Evolutionary conservation across 2,329 filamentous ascomycete genomes (phyloP), one percentile per base, ranked within the genome.

Genomic region (Phyllosticta ampelicida): DNA sequence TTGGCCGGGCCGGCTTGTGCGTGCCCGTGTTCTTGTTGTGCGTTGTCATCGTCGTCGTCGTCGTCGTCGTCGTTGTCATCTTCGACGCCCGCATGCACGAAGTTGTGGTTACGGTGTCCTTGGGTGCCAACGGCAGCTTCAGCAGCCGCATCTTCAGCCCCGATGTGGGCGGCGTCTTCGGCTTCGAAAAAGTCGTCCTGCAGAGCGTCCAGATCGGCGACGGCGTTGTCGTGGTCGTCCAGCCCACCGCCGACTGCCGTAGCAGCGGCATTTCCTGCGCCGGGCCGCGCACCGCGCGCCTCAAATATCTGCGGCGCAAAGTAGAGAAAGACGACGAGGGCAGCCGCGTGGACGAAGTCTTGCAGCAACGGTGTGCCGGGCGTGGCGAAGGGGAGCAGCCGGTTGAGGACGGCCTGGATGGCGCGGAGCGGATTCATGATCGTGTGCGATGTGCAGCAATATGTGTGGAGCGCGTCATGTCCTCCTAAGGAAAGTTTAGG

Each of bases 361-460:
- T 78, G 76, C 0, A 71, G 36, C 5, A 79, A 63, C 5, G 77
- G 77, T 26, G 75, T 78, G 4, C 71, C 69, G 1, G 73, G 72
- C 18, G 73, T 73, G 48, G 77, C 76, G 64, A 79, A 79, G 0
- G 77, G 77, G 2, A 79, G 66, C 11, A 78, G 68, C 60, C 67
- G 63, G 62, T 78, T 78, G 18, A 78, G 53, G 20, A 51, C 20
- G 52, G 51, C 50, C 29, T 59, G 56, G 28, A 59, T 16, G 18
- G 53, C 28, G 19, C 56, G 56, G 26, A 59, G 16, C 2, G 56
- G 48, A 21, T 59, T 55, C 56, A 55, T 59, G 23, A 55, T 59
- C 21, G 21, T 51, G 36, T 16, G 36, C n/a, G 36, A n/a, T 16
- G 36, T 44, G 11, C 36, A 8, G 13, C n/a, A n/a, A n/a, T n/a